A percentile compares a stretch with the other conserved stretches of the same genome.
Evolutionary conservation across 176 grass and related monocot species (phyloP).

Genomic region (Bothriochloa decipiens): DNA sequence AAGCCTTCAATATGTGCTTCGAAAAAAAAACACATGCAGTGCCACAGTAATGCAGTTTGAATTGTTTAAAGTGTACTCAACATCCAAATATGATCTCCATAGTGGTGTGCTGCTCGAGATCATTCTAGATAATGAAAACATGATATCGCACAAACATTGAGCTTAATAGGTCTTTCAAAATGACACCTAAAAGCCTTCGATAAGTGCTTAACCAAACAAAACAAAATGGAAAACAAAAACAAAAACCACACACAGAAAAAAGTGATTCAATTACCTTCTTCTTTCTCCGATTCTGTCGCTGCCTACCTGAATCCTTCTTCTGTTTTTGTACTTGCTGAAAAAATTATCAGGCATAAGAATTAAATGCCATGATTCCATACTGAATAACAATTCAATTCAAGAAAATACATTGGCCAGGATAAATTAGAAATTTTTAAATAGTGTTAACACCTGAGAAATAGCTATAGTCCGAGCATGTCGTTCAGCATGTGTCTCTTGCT

Average conservation of each 20-base stretch:
- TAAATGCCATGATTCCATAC: neutral
- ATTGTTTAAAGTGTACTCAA: conserved; percentile 17
- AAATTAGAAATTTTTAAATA: neutral
- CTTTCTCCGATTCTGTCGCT: conserved; percentile 66
- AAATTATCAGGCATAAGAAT: conserved; percentile 18
- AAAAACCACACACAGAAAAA: neutral
- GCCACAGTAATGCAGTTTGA: neutral
- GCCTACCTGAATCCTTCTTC: conserved; percentile 82
- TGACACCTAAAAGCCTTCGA: conserved; percentile 38
- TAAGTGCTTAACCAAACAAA: conserved; percentile 28
- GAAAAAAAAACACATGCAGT: neutral
- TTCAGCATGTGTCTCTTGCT: conserved; percentile 90
- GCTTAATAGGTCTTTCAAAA: conserved; percentile 10
- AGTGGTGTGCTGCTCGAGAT: conserved; percentile 5
- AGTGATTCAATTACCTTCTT: conserved; percentile 69
- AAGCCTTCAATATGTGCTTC: neutral
- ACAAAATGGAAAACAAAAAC: neutral
- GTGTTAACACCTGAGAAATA: conserved; percentile 61
- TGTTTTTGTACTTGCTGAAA: conserved; percentile 53
- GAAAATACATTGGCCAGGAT: neutral
- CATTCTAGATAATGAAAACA: conserved; percentile 10
- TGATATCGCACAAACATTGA: conserved; percentile 39
- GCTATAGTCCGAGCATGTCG: conserved; percentile 81
- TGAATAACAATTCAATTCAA: neutral
- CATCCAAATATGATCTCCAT: conserved; percentile 12